phyloP scores from a whole-genome alignment of 371 early-diverging fungal genomes.

The Apophysomyces sp. region DNA sequence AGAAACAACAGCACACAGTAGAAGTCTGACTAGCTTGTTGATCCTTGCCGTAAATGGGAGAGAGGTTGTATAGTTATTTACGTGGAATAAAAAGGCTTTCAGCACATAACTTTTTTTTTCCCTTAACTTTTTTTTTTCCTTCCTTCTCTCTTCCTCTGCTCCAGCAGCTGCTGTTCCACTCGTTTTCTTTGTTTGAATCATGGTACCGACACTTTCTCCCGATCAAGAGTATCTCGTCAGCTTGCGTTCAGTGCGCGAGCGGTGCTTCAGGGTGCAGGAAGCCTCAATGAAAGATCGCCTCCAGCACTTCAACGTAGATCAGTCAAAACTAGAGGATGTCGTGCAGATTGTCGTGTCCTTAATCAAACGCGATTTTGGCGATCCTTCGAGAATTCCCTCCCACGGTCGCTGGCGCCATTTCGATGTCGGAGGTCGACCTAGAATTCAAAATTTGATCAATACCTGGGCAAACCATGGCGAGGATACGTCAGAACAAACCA shows the following conservation, averaged over 20 bases:
- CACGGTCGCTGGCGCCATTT: constrained; percentile 92
- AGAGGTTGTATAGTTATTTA: neutral
- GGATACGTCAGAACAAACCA: constrained; percentile 60
- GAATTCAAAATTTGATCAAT: constrained; percentile 60
- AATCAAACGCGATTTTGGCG: constrained; percentile 69
- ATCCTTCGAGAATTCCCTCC: constrained; percentile 67
- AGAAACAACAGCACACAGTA: neutral
- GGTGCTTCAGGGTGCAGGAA: constrained; percentile 66
- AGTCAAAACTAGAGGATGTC: constrained; percentile 64
- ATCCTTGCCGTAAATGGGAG: neutral
- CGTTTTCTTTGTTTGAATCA: constrained; percentile 7
- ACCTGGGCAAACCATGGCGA: constrained; percentile 39
- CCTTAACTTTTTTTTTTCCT: neutral
- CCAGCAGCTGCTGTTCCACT: neutral
- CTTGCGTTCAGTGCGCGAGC: constrained; percentile 76
- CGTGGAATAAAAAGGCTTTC: neutral
- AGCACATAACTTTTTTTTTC: neutral
- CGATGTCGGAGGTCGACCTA: constrained; percentile 59
- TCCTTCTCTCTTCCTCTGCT: constrained; percentile 5
- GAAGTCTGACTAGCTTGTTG: neutral
- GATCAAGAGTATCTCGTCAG: constrained; percentile 60
- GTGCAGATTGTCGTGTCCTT: constrained; percentile 70
- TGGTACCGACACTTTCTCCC: constrained; percentile 24
- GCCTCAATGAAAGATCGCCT: constrained; percentile 54
- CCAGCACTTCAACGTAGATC: constrained; percentile 74